These are phyloP conservation scores for Macrophomina phaseolina DNA, from an alignment of 2,329 filamentous ascomycete species.

Conservation along the genomic window DNA sequence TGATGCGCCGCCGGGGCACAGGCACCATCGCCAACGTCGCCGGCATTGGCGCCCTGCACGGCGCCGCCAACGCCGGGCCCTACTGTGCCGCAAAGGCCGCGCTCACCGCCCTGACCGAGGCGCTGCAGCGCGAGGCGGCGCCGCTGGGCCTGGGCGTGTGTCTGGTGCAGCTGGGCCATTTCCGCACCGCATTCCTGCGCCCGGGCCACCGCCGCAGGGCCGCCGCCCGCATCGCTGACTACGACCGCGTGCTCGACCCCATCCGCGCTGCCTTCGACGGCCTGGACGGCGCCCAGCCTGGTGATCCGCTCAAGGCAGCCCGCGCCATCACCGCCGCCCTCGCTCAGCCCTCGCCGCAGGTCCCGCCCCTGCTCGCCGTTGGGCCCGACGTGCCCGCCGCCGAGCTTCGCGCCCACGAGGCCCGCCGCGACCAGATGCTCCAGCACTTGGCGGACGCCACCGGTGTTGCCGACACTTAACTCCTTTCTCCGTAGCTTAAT, in stretches of 20 bases:
- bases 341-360: background rate
- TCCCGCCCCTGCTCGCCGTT: background rate
- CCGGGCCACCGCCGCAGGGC: slow-evolving; percentile 22
- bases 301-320: background rate
- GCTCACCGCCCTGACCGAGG: slow-evolving; percentile 51
- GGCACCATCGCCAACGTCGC: slow-evolving; percentile 57
- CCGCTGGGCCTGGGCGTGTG: slow-evolving; percentile 53
- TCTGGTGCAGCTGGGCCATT: slow-evolving; percentile 58
- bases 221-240: background rate
- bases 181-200: slow-evolving; percentile 56
- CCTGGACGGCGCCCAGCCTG: background rate
- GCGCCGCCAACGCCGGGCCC: slow-evolving; percentile 47
- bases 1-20: slow-evolving; percentile 49
- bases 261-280: background rate
- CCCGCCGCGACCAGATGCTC: background rate
- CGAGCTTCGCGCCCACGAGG: background rate
- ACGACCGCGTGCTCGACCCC: background rate
- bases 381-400: background rate
- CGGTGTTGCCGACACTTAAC: background rate
- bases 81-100: slow-evolving; percentile 57
- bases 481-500: background rate
- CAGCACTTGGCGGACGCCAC: background rate
- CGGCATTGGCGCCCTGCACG: slow-evolving; percentile 51
- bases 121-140: slow-evolving; percentile 50
- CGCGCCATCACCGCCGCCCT: background rate